Evolutionary conservation across 495 filamentous ascomycete species (phyloP), one percentile per base, ranked within the genome.

Genomic region (Glarea lozoyensis): DNA sequence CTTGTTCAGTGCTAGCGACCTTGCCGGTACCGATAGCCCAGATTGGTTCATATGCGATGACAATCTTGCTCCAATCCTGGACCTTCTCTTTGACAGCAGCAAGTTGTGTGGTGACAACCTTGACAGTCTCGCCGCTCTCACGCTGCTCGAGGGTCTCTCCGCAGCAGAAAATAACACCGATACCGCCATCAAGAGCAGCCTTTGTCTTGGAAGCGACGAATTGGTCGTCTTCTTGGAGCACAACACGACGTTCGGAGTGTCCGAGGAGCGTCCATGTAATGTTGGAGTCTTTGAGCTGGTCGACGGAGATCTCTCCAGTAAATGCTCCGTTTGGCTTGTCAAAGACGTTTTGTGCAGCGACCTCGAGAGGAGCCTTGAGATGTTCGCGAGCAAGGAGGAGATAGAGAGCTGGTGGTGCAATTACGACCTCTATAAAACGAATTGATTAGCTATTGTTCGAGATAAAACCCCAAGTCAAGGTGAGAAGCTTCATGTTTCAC

Each of bases 11-110:
- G 39, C 79, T 88, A 55, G 92, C 92, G 46, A 97, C 92, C 72
- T 95, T 96, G 58, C 92, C 92, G 49, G 92, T 97, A 47, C 93
- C 92, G 58, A 97, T 97, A 54, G 90, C 93, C 90, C 92, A 98
- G 70, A 98, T 90, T 53, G 92, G 92, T 76, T 98, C 93, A 63
- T 98, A 98, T 54, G 92, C 93, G 55, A 98, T 76, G 62, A 97
- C 90, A 53, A 98, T 79, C 69, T 92, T 93, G 42, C 65, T 71
- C 92, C 92, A 98, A 65, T 95, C 81, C 58, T 72, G 70, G 56
- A 86, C 68, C 63, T 75, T 68, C 59, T 86, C 73, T 55, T 66
- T 68, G 45, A 84, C 76, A 49, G 82, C 83, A 31, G 70, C 67
- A 47, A 92, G 73, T 61, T 92, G 86, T 23, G 63, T 62, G 56